Conservation (phyloP, 768 basidiomycete species). For the Zangia roseola region DNA sequence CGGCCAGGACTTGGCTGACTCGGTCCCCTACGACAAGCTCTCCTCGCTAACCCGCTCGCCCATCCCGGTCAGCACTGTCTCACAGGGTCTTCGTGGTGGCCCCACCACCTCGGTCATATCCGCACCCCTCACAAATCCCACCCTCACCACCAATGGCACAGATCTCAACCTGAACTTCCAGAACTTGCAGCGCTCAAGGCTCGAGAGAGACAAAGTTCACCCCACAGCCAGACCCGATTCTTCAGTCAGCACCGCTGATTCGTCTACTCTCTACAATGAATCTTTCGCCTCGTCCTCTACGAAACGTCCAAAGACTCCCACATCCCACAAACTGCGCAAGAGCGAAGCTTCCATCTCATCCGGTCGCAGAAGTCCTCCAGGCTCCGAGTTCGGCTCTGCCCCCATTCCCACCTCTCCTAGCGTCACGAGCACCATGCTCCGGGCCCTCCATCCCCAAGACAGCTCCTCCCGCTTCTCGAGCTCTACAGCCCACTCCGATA, state of each 20-base stretch:
- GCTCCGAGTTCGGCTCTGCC: slow-evolving; percentile 53
- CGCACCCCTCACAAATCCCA: slow-evolving; percentile 82
- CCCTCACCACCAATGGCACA: slow-evolving; percentile 67
- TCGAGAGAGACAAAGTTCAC: slow-evolving; percentile 51
- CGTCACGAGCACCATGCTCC: slow-evolving; percentile 37
- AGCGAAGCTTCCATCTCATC: slow-evolving; percentile 60
- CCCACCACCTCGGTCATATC: slow-evolving; percentile 48
- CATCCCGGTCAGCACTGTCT: slow-evolving; percentile 51
- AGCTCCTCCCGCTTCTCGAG: slow-evolving; percentile 58
- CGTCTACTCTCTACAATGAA: slow-evolving; percentile 58
- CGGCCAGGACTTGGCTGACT: slow-evolving; percentile 60
- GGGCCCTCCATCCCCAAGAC: slow-evolving; percentile 59
- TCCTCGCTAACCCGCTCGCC: slow-evolving; percentile 55
- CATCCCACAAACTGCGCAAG: slow-evolving; percentile 37
- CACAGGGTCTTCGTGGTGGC: slow-evolving; percentile 51
- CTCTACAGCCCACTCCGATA: slow-evolving; percentile 43
- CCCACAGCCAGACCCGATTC: slow-evolving; percentile 44
- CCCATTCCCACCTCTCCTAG: slow-evolving; percentile 33
- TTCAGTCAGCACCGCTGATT: slow-evolving; percentile 55
- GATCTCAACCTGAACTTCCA: slow-evolving; percentile 68
- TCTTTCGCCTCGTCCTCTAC: slow-evolving; percentile 39
- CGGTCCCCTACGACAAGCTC: slow-evolving; percentile 73
- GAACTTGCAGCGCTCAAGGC: slow-evolving; percentile 46
- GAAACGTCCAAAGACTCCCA: slow-evolving; percentile 35
- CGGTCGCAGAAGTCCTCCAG: slow-evolving; percentile 46